These are phyloP conservation scores for Bipolaris zeicola DNA, from an alignment of 2,329 filamentous ascomycete genomes.

Conservation along the genomic window DNA sequence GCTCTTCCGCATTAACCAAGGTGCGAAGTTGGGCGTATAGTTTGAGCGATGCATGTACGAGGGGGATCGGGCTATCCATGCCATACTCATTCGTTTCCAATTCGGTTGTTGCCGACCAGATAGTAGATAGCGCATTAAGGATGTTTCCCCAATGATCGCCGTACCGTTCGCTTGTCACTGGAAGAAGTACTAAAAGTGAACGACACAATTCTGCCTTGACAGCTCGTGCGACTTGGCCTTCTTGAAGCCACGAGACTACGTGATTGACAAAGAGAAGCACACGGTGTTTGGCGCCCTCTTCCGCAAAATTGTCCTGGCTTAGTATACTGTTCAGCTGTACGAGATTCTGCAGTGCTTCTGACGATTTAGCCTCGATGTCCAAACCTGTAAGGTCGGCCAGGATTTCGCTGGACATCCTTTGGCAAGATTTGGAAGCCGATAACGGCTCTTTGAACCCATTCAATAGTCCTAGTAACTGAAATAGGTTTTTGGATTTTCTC, in stretches of 20 bases:
- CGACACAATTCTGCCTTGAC: constrained; percentile 64
- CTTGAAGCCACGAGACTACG: constrained; percentile 72
- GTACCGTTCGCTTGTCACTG: constrained; percentile 79
- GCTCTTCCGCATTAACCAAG: constrained; percentile 62
- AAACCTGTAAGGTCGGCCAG: constrained; percentile 64
- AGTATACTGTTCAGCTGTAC: constrained; percentile 62
- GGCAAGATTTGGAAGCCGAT: constrained; percentile 54
- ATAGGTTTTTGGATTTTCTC: constrained; percentile 46
- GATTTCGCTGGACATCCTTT: constrained; percentile 64
- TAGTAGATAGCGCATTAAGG: constrained; percentile 42
- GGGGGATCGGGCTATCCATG: constrained; percentile 53
- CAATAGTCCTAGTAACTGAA: constrained; percentile 57
- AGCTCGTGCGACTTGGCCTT: constrained; percentile 54
- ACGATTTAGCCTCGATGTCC: constrained; percentile 51
- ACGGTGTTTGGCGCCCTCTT: constrained; percentile 64
- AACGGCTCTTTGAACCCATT: constrained; percentile 57
- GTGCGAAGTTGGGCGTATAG: constrained; percentile 68
- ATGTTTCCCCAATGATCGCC: constrained; percentile 79
- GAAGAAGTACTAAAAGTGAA: constrained; percentile 64
- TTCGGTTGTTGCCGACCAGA: constrained; percentile 42
- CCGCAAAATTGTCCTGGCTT: constrained; percentile 54
- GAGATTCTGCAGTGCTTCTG: constrained; percentile 57
- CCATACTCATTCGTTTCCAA: constrained; percentile 34
- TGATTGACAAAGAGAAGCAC: constrained; percentile 83
- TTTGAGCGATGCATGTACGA: constrained; percentile 74